Base-by-base conservation (phyloP, 1,284 basidiomycete genomes). In the Inonotus hispidus region DNA sequence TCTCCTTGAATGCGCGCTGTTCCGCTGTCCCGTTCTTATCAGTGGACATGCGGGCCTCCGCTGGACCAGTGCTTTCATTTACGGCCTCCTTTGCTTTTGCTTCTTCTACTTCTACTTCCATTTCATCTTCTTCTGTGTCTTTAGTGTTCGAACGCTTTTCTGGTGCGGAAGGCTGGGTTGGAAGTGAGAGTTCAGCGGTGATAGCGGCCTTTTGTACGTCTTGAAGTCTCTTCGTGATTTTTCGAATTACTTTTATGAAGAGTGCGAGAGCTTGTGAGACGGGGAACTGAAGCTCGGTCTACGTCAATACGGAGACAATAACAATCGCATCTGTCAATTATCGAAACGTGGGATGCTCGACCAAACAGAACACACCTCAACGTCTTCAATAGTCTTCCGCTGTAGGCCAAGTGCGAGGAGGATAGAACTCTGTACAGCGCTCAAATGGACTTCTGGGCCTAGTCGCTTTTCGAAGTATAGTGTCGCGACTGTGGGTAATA, bases 351-450 rank as follows among this genome's bases (percentile, higher is more conserved):
- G 16, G 7, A 39, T 5, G 27, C 16, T 35, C 25, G 21, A 56
- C 23, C 45, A 43, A 25, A 37, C 25, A 37, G 2, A 38, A 72
- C 79, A 55, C 62, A 88, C 88, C 80, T 95, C 93, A 32, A 96
- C 81, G 55, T 93, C 92, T 69, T 98, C 95, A 45, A 98, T 83
- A 1, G 83, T 80, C 75, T 99, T 98, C 53, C 93, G 80, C 74
- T 99, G 97, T 63, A 96, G 73, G 0, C 97, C 97, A 54, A 99
- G 79, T 0, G 92, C 92, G 43, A 97, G 80, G 14, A 98, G 75
- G 65, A 97, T 95, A 8, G 90, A 88, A 67, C 90, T 89, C 74
- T 97, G 95, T 1, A 96, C 87, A 0, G 90, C 91, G 50, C 88
- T 90, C 19, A 97, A 74, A 53, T 77, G 82, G 27, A 90, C 77